Base-by-base conservation (phyloP, 2,329 filamentous ascomycete species). In the Alternaria sp. region DNA sequence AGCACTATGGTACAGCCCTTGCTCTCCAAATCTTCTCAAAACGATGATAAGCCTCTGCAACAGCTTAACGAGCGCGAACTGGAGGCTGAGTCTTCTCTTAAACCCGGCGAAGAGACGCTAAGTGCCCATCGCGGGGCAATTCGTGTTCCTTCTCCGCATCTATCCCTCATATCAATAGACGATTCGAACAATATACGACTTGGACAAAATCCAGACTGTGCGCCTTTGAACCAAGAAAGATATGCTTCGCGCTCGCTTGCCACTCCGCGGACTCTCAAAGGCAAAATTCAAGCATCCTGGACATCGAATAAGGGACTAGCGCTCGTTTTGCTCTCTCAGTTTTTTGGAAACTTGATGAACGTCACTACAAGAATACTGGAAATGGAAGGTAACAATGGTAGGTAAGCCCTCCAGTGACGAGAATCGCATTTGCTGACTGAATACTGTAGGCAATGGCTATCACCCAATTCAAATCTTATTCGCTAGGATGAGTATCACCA, bases 291-390 rank as follows among this genome's bases (percentile, higher is more conserved):
- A 49, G 33, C 48, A 7, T 81, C 86, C 63, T 92, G 89, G 89
- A 63, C 77, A 4, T 79, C 81, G 53, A 93, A 95, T 70, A 88
- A 89, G 65, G 90, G 91, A 2, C 84, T 93, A 21, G 80, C 90
- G 23, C 81, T 93, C 42, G 91, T 97, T 41, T 81, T 93, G 17
- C 61, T 89, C 2, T 85, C 92, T 0, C 92, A 96, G 76, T 80
- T 95, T 34, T 97, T 97, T 68, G 92, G 89, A 2, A 88, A 90
- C 0, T 78, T 91, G 51, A 97, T 97, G 93, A 96, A 95, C 74
- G 86, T 96, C 9, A 87, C 88, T 39, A 91, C 92, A 0, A 84
- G 92, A 21, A 76, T 94, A 10, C 80, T 97, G 37, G 91, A 96
- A 73, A 82, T 85, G 34, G 81, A 86, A 65, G 86, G 86, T 10